Conservation (phyloP, 202 grass and related monocot species). For the Dendrocalamus latiflorus region DNA sequence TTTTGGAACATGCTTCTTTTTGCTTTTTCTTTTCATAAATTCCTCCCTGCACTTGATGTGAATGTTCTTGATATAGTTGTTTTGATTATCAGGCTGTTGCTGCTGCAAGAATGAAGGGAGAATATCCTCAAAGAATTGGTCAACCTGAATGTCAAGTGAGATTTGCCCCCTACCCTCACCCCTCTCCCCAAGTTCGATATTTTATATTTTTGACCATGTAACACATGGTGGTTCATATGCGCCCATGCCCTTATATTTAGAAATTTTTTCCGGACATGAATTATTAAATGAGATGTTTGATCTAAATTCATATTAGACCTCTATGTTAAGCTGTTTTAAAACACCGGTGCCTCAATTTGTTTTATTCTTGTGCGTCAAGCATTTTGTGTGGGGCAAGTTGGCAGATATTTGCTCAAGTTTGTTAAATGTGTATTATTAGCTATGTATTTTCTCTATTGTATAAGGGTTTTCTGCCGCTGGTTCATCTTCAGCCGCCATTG, state of each 20-base stretch:
- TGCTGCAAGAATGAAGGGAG: constrained; percentile 84
- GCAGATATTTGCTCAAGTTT: not conserved
- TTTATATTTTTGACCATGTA: not conserved
- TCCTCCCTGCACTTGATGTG: not conserved
- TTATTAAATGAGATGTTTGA: not conserved
- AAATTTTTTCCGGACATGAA: not conserved
- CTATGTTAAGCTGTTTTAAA: not conserved
- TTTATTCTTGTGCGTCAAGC: not conserved
- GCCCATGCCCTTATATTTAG: not conserved
- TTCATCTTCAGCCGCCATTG: too few relatives aligned
- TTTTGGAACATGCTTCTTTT: not conserved
- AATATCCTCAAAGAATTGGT: constrained; percentile 79
- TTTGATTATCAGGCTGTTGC: constrained; percentile 70
- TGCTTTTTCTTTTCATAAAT: not conserved
- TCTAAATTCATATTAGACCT: not conserved
- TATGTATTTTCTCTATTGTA: too few relatives aligned
- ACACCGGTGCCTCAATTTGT: not conserved
- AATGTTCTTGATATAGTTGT: too few relatives aligned
- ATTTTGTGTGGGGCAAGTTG: not conserved
- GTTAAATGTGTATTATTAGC: too few relatives aligned
- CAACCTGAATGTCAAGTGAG: constrained; percentile 93
- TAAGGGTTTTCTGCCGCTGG: too few relatives aligned
- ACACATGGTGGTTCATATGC: not conserved
- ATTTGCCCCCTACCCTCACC: not conserved
- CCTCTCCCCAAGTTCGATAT: not conserved